Evolutionary conservation across 352 stramenopile species (phyloP), one percentile per base, ranked within the genome.

Genomic region (Pythium aquatile): DNA sequence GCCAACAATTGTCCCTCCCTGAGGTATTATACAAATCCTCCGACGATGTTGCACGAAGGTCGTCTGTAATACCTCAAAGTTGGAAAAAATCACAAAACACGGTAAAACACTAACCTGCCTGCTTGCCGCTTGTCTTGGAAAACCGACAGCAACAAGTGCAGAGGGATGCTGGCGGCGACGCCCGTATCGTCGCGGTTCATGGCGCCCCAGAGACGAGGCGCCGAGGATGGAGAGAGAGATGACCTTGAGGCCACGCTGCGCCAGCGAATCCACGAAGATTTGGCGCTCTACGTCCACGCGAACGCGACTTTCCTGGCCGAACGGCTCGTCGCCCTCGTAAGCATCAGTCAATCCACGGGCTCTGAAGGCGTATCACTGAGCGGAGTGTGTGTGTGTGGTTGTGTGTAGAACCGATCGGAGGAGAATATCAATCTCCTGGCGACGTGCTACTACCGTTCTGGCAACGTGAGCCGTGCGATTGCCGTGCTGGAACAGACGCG

Each of bases 291-390:
- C 51, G 63, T 95, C 32, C 78, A 83, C 61, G 73, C 80, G 2
- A 92, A 87, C 58, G 88, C 88, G 48, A 74, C 61, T 26, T 96
- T 96, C 62, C 73, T 96, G 55, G 86, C 86, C 29, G 88, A 96
- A 64, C 69, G 88, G 47, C 79, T 96, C 5, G 78, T 93, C 9
- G 82, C 86, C 0, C 83, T 94, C 71, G 86, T 93, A 79, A 35
- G 68, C 56, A 17, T 49, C 42, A 13, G 5, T 49, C 17, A 17
- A 42, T 42, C 37, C 37, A 3, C 17, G 14, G 11, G 37, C 1
- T 16, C 14, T 16, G 14, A 42, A 42, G 37, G 10, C 37, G 5
- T 16, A n/a, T 42, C 11, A 17, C 37, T 42, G 14, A 42, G 37
- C 35, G 17, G 49, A 37, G 20, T 55, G 13, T 24, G 20, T 24